Evolutionary conservation across 2,329 filamentous ascomycete species (phyloP), one percentile per base, ranked within the genome.

Genomic region (Stachybotrys chlorohalonatus): DNA sequence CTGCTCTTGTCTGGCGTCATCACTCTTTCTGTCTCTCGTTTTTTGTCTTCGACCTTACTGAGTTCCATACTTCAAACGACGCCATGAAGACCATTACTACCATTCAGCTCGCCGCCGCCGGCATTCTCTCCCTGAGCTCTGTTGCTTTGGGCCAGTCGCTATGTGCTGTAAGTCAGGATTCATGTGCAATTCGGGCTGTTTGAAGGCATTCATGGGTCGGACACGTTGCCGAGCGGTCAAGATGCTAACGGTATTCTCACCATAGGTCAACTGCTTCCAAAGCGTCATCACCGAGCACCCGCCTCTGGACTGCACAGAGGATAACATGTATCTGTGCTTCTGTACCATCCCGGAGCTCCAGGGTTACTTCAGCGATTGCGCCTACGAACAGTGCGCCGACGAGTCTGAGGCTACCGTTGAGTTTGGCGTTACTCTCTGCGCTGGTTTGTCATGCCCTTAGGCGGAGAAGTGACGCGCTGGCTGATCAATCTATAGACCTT

Each of bases 341-440:
- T 67, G 65, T 55, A 64, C 62, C 9, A 59, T 56, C 53, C 53
- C 60, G 15, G 48, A 51, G 0, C 60, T 66, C 2, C 64, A 66
- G 45, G 32, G 47, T 24, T 61, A 60, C 53, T 67, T 65, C 54
- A 45, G 58, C 2, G 57, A 67, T 16, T 66, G 64, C 15, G 53
- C 56, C 13, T 57, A 57, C 50, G 57, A 55, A 15, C 49, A 55
- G 31, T 62, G 60, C 47, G 53, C 54, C 36, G 31, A 46, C 8
- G 53, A 59, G 0, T 58, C 56, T 9, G 47, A 55, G 5, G 52
- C 49, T 2, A 60, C 63, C 15, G 52, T 65, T 31, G 31, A 24
- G 8, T 66, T 65, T 39, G 63, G 63, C 3, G 57, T 60, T 16
- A 58, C 62, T 31, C 56, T 66, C n/a, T 66, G 81, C 75, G n/a